Evolutionary conservation across 2,329 filamentous ascomycete genomes (phyloP).

Genomic region (Xylaria sp.): DNA sequence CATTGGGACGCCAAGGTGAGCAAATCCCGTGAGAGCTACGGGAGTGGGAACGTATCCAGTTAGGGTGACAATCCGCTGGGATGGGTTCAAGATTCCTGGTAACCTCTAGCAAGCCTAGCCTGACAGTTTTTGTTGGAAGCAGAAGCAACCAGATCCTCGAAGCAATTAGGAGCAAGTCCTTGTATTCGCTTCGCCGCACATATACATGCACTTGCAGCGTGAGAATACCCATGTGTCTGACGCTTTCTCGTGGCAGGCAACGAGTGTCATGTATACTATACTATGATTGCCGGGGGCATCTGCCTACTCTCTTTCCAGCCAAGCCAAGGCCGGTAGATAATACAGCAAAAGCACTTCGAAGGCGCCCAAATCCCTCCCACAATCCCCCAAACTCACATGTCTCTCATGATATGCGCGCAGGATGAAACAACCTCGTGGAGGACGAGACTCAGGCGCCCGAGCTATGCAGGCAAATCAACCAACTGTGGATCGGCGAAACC

Average conservation of each 20-base stretch:
- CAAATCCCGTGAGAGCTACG: constrained; percentile 10
- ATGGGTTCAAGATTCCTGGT: not conserved
- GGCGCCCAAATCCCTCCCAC: not conserved
- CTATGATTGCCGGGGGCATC: constrained; percentile 24
- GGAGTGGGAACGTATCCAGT: constrained; percentile 7
- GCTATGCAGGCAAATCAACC: not conserved
- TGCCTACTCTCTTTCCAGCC: not conserved
- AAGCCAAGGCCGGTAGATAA: constrained; percentile 11
- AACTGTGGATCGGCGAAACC: constrained; percentile 14
- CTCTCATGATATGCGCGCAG: constrained; percentile 21
- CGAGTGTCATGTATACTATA: not conserved
- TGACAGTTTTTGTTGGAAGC: not conserved
- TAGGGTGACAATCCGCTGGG: constrained; percentile 2
- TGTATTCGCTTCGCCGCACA: constrained; percentile 26
- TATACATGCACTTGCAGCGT: constrained; percentile 5
- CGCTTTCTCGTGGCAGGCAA: constrained; percentile 20
- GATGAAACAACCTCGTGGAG: constrained; percentile 25
- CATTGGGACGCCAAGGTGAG: constrained; percentile 9
- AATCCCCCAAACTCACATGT: not conserved
- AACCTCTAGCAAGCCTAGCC: not conserved
- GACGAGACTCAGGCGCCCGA: constrained; percentile 7
- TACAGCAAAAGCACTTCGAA: constrained; percentile 1
- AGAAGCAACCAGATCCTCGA: not conserved
- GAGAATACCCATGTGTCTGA: constrained; percentile 1
- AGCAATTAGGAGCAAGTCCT: not conserved